Conservation (phyloP, 805 yeast genomes). For the Ogataea parapolymorpha region DNA sequence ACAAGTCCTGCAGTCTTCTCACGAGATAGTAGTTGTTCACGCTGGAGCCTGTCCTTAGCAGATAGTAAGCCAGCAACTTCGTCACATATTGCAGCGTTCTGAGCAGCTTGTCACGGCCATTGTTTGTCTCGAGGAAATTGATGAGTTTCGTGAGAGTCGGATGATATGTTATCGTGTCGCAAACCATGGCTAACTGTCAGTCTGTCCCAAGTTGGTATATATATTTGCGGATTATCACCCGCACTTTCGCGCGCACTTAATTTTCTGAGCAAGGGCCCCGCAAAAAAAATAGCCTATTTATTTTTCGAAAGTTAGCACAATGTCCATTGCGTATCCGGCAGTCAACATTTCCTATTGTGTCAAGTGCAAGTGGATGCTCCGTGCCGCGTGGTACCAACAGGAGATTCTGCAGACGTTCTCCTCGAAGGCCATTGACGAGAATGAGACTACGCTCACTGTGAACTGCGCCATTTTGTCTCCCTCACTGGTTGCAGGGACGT, state of each 20-base stretch:
- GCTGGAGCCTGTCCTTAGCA: conserved; percentile 51
- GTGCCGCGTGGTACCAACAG: conserved; percentile 86
- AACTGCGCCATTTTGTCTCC: conserved; percentile 55
- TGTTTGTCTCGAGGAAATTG: conserved; percentile 57
- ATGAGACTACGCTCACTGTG: conserved; percentile 38
- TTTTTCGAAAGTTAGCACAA: neutral
- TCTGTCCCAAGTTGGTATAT: neutral
- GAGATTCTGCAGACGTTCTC: conserved; percentile 79
- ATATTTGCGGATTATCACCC: conserved; percentile 8
- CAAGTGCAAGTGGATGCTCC: conserved; percentile 81
- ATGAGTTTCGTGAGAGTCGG: conserved; percentile 64
- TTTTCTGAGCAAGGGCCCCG: conserved; percentile 4
- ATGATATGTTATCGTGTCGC: conserved; percentile 67
- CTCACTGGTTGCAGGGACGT: conserved; percentile 49
- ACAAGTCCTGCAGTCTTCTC: conserved; percentile 55
- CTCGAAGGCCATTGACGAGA: conserved; percentile 20
- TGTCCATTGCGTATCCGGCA: conserved; percentile 44
- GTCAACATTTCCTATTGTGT: conserved; percentile 74
- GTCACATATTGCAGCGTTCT: conserved; percentile 79
- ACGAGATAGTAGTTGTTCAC: conserved; percentile 45
- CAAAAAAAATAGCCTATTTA: conserved; percentile 9
- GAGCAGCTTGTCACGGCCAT: conserved; percentile 78
- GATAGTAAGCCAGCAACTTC: conserved; percentile 64
- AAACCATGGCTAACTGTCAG: conserved; percentile 46
- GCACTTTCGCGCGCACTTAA: conserved; percentile 1